These are phyloP conservation scores for Mortierella sp. DNA, from an alignment of 371 early-diverging fungal species.

Conservation along the genomic window DNA sequence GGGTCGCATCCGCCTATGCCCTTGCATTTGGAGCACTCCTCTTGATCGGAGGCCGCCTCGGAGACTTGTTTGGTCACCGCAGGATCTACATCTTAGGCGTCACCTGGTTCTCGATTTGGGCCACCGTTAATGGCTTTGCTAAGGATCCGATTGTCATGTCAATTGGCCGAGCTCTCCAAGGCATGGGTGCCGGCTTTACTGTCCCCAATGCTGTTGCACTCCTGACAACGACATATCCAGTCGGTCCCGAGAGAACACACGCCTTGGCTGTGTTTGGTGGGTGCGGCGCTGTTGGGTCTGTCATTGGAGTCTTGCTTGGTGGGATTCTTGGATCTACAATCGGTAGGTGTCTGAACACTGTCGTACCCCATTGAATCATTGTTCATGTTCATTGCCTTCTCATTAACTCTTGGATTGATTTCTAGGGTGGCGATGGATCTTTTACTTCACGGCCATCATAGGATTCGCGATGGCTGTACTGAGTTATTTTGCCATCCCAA, in stretches of 20 bases:
- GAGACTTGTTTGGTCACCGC: conserved; percentile 50
- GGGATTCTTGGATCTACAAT: conserved; percentile 24
- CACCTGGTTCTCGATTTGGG: conserved; percentile 49
- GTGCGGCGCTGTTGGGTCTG: conserved; percentile 11
- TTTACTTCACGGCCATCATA: conserved; percentile 12
- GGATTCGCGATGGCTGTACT: conserved; percentile 2
- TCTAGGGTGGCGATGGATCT: conserved; percentile 18
- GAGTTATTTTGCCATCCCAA: conserved; percentile 4
- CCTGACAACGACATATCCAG: conserved; percentile 35
- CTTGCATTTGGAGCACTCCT: conserved; percentile 26
- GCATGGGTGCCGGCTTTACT: conserved; percentile 56
- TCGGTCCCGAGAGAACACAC: conserved; percentile 13
- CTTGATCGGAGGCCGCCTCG: conserved; percentile 52
- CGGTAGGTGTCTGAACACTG: neutral
- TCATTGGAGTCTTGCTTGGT: conserved; percentile 23
- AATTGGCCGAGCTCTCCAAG: conserved; percentile 54
- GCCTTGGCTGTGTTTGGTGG: conserved; percentile 25
- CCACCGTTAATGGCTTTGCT: conserved; percentile 43
- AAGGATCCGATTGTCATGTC: conserved; percentile 38
- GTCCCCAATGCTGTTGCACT: conserved; percentile 36
- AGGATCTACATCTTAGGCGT: conserved; percentile 49
- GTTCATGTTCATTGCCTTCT: neutral
- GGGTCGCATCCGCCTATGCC: conserved; percentile 24
- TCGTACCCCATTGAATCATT: neutral
- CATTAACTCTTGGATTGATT: too few species aligned